Evolutionary conservation across 1,284 basidiomycete species (phyloP).

Genomic region (Exobasidium cylindrosporum): DNA sequence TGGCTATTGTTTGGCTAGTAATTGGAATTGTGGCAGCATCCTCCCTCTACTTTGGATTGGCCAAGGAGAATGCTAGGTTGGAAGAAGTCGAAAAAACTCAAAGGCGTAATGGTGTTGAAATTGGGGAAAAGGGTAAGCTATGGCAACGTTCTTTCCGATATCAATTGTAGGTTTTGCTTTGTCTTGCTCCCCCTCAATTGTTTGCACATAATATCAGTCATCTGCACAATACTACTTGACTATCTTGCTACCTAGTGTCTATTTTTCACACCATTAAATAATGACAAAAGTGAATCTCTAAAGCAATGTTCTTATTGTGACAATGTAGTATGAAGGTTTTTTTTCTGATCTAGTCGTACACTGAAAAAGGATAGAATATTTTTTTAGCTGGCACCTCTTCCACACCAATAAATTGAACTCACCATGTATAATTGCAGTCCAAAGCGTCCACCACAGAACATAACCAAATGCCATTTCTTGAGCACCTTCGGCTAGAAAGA

Average conservation of each 20-base stretch:
- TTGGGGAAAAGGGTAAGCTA: neutral
- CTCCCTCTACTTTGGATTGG: constrained; percentile 62
- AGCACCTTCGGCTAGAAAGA: constrained; percentile 21
- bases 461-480: constrained; percentile 48
- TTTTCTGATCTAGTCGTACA: no score
- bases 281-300: no score
- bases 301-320: no score
- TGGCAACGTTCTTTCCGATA: neutral
- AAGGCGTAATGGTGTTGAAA: neutral
- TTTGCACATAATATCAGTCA: no score
- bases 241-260: no score
- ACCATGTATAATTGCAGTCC: constrained; percentile 52
- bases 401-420: no score
- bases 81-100: neutral
- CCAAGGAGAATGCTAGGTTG: constrained; percentile 59
- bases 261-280: no score
- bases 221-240: no score
- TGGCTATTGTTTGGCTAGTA: constrained; percentile 38
- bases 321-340: no score
- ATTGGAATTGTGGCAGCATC: constrained; percentile 61
- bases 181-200: neutral
- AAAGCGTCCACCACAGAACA: constrained; percentile 54
- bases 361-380: no score
- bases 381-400: no score
- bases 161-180: constrained; percentile 5